Evolutionary conservation across 306 rosid species (phyloP).

Genomic region (Prunus fruticosa): DNA sequence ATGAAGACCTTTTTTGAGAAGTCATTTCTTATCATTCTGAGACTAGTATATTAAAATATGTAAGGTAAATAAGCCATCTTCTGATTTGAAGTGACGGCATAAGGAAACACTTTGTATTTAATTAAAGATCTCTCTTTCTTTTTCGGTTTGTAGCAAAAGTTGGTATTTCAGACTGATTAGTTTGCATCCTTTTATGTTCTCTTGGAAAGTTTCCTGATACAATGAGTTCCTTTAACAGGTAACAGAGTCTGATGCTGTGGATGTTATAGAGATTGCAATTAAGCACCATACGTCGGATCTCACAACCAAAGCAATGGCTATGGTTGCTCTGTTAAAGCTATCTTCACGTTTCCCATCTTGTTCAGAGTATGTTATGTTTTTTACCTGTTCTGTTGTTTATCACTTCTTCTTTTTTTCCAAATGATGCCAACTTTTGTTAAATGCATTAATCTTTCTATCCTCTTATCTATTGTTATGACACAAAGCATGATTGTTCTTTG

Average conservation of each 20-base stretch:
- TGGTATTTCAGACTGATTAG: neutral
- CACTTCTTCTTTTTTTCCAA: too few species aligned
- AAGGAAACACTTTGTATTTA: neutral
- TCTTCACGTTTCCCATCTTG: conserved; percentile 95
- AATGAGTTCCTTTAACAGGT: conserved; percentile 48
- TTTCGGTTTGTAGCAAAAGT: neutral
- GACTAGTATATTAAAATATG: neutral
- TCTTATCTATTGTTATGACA: conserved; percentile 11
- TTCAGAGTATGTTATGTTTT: conserved; percentile 65
- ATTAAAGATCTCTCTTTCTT: neutral
- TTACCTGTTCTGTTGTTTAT: neutral
- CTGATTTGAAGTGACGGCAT: neutral
- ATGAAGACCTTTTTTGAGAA: neutral
- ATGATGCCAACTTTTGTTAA: neutral
- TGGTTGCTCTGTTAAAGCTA: conserved; percentile 85
- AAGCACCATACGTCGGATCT: conserved; percentile 71
- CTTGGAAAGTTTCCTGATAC: neutral
- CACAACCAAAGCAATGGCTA: conserved; percentile 85
- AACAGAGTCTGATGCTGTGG: conserved; percentile 84
- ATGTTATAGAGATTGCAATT: conserved; percentile 64
- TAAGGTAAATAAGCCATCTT: neutral
- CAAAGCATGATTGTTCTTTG: conserved; percentile 19
- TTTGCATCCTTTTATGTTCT: conserved; percentile 1
- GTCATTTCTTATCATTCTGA: neutral
- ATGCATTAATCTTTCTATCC: neutral